A percentile compares a stretch with the other conserved stretches of the same genome.
phyloP scores from a whole-genome alignment of 2,329 filamentous ascomycete genomes.

The Aspergillus ustus region DNA sequence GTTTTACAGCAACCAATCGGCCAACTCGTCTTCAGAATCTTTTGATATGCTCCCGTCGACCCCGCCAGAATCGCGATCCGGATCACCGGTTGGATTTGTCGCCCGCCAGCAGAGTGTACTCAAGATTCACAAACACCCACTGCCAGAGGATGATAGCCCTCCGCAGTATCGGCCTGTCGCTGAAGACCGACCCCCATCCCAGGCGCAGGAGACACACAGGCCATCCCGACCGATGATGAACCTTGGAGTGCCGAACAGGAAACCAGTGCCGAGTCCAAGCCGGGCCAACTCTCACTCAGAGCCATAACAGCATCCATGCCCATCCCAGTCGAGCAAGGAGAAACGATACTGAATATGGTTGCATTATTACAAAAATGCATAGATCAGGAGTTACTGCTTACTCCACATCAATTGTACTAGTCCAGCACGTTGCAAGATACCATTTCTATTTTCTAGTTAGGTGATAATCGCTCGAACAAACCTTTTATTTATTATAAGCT shows the following conservation, averaged over 20 bases:
- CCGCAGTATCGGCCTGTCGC: slow-evolving; percentile 37
- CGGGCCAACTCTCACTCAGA: slow-evolving; percentile 10
- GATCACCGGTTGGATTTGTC: slow-evolving; percentile 37
- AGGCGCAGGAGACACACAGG: slow-evolving; percentile 22
- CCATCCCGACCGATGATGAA: slow-evolving; percentile 40
- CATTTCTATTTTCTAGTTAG: slow-evolving; percentile 1
- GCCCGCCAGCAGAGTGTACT: slow-evolving; percentile 38
- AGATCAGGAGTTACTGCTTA: slow-evolving; percentile 3
- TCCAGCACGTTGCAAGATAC: background rate
- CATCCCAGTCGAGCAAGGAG: background rate
- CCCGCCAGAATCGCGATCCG: slow-evolving; percentile 40
- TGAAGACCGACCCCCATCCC: slow-evolving; percentile 20
- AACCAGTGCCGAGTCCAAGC: slow-evolving; percentile 40
- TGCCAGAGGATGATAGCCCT: slow-evolving; percentile 35
- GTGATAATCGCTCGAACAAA: background rate
- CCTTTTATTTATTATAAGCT: background rate
- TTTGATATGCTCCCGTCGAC: slow-evolving; percentile 46
- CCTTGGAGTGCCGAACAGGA: slow-evolving; percentile 43
- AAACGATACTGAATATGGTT: background rate
- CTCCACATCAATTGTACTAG: background rate
- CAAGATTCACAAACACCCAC: slow-evolving; percentile 33
- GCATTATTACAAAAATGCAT: slow-evolving; percentile 3
- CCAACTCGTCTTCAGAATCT: slow-evolving; percentile 42
- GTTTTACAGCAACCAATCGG: slow-evolving; percentile 23
- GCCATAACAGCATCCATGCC: background rate